phyloP scores from a whole-genome alignment of 2,329 filamentous ascomycete species.

The Sporothrix pseudoabietina region DNA sequence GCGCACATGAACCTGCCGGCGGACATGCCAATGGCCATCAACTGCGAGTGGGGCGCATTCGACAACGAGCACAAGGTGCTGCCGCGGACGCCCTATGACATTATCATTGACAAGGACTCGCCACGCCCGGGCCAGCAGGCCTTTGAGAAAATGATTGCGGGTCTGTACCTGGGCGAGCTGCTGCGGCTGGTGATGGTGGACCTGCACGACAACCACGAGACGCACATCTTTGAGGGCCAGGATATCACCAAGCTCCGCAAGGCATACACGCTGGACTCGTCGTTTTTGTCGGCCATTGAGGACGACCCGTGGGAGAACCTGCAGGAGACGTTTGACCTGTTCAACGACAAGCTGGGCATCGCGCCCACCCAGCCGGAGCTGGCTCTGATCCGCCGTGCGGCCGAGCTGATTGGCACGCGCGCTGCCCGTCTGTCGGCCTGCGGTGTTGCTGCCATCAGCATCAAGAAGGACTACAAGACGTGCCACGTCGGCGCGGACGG shows the following conservation, averaged over 20 bases:
- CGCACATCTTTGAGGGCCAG: constrained; percentile 79
- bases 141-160: constrained; percentile 98
- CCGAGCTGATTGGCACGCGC: constrained; percentile 92
- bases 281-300: constrained; percentile 90
- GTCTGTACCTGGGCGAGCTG: constrained; percentile 90
- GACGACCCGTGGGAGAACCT: constrained; percentile 96
- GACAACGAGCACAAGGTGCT: constrained; percentile 91
- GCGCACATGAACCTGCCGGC: constrained; percentile 85
- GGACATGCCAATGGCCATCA: constrained; percentile 87
- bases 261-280: constrained; percentile 87
- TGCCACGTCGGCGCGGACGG: constrained; percentile 97
- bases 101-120: constrained; percentile 85
- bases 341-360: constrained; percentile 74
- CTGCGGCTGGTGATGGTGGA: constrained; percentile 87
- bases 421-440: constrained; percentile 91
- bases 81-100: constrained; percentile 81
- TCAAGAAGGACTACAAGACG: constrained; percentile 85
- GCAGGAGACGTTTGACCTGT: constrained; percentile 81
- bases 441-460: constrained; percentile 93
- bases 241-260: constrained; percentile 79
- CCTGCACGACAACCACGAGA: constrained; percentile 74
- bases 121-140: constrained; percentile 91
- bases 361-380: constrained; percentile 74
- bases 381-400: constrained; percentile 82
- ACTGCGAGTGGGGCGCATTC: constrained; percentile 97